A percentile compares a stretch with the other conserved stretches of the same genome.
phyloP scores from a whole-genome alignment of 768 basidiomycete genomes.

The Epithele typhae region DNA sequence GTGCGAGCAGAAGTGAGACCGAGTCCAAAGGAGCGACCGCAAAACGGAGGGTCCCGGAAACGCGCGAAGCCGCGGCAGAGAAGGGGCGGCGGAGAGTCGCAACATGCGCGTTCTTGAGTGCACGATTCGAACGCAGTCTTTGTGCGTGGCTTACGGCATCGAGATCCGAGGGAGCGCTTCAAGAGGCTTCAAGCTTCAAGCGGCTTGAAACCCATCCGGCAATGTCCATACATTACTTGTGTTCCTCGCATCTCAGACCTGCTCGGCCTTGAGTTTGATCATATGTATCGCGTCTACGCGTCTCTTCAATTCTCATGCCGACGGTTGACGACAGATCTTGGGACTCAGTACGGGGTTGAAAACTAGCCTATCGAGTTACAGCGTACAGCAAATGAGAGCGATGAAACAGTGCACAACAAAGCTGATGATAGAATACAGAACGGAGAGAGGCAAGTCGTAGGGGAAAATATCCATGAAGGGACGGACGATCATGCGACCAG shows the following conservation, averaged over 20 bases:
- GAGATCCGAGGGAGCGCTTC: too few species aligned
- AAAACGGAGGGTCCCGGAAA: neutral
- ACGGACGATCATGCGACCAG: slow-evolving; percentile 1
- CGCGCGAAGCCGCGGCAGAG: neutral
- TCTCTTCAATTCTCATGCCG: too few species aligned
- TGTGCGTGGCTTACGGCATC: too few species aligned
- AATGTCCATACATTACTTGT: too few species aligned
- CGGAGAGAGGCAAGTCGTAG: slow-evolving; percentile 2
- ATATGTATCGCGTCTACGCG: too few species aligned
- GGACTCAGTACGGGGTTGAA: too few species aligned
- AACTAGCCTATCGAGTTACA: slow-evolving; percentile 9
- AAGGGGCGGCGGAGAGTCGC: slow-evolving; percentile 8
- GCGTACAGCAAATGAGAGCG: slow-evolving; percentile 16
- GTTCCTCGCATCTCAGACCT: too few species aligned
- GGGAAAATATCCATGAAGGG: slow-evolving; percentile 6
- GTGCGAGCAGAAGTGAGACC: neutral
- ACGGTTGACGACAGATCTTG: too few species aligned
- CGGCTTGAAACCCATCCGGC: too few species aligned
- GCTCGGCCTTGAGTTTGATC: too few species aligned
- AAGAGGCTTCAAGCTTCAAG: too few species aligned
- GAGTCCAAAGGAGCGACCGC: neutral
- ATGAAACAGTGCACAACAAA: slow-evolving; percentile 16
- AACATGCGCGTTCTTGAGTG: slow-evolving; percentile 10
- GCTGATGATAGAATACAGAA: slow-evolving; percentile 8
- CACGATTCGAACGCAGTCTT: too few species aligned